Percentiles rank a stretch among this genome's conserved stretches.
These are phyloP conservation scores for Colletotrichum eremochloae DNA, from an alignment of 2,329 filamentous ascomycete species.

Conservation along the genomic window DNA sequence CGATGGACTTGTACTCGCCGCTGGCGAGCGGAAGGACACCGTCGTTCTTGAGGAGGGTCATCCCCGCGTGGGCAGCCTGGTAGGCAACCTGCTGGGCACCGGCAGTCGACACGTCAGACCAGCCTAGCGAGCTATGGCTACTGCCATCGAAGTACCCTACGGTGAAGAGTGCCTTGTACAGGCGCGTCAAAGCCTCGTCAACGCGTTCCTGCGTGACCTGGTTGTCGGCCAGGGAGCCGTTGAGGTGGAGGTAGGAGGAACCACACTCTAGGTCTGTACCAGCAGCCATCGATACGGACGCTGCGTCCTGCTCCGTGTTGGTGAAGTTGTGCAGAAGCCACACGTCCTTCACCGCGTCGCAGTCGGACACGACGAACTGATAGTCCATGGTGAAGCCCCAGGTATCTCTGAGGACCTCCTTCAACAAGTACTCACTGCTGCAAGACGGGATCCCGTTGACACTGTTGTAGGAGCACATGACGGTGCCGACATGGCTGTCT, in stretches of 20 bases:
- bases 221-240: background rate
- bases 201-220: background rate
- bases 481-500: constrained; percentile 67
- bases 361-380: constrained; percentile 75
- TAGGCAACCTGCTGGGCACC: background rate
- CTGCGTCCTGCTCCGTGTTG: constrained; percentile 47
- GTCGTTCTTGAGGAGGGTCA: background rate
- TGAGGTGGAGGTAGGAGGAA: background rate
- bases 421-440: constrained; percentile 71
- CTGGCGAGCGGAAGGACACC: background rate
- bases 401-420: constrained; percentile 72
- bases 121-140: background rate
- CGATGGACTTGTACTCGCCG: background rate
- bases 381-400: constrained; percentile 74
- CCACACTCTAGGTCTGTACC: constrained; percentile 52
- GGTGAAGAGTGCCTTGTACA: constrained; percentile 1
- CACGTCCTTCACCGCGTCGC: constrained; percentile 72
- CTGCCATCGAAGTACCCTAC: background rate
- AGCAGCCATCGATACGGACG: constrained; percentile 48
- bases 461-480: constrained; percentile 74
- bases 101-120: background rate
- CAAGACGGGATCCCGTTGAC: constrained; percentile 76
- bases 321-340: constrained; percentile 57
- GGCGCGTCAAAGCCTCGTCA: background rate
- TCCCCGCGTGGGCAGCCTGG: background rate